Percentiles rank a stretch among this genome's conserved stretches.
Conservation (phyloP, 2,329 filamentous ascomycete genomes). For the Calycina herbarum region DNA sequence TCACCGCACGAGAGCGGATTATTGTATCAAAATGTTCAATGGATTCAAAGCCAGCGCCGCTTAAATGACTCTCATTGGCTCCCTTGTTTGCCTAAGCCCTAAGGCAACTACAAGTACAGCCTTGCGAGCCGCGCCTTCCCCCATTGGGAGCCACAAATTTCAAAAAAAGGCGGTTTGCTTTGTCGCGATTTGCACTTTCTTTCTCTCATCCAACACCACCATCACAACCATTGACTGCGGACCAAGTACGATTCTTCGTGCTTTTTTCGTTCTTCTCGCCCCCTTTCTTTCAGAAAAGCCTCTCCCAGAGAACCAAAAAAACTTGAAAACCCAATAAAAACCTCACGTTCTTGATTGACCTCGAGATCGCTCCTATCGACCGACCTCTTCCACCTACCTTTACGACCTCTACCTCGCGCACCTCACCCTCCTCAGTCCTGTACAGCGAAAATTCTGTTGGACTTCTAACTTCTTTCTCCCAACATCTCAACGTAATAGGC, state of each 20-base stretch:
- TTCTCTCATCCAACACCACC: conserved; percentile 22
- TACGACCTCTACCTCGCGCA: conserved; percentile 25
- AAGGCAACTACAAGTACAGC: background rate
- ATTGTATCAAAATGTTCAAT: too few species aligned
- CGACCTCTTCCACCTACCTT: conserved; percentile 25
- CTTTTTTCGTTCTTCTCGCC: conserved; percentile 40
- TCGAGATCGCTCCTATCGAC: conserved; percentile 28
- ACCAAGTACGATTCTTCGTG: conserved; percentile 38
- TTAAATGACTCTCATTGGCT: too few species aligned
- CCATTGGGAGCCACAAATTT: conserved; percentile 13
- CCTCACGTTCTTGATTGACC: conserved; percentile 33
- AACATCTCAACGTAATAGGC: conserved; percentile 30
- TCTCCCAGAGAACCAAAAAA: conserved; percentile 40
- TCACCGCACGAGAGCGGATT: too few species aligned
- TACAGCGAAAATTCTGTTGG: conserved; percentile 19
- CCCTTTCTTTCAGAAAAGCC: conserved; percentile 38
- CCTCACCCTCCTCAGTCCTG: conserved; percentile 23
- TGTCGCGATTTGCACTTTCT: conserved; percentile 16
- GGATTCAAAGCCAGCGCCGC: too few species aligned
- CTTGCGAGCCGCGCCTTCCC: background rate
- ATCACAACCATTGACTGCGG: conserved; percentile 31
- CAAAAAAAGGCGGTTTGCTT: conserved; percentile 6
- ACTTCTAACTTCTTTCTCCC: conserved; percentile 23
- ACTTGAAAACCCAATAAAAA: conserved; percentile 40
- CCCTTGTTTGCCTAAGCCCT: background rate